Conservation (phyloP, 345 rosid species). For the Kandelia obovata region DNA sequence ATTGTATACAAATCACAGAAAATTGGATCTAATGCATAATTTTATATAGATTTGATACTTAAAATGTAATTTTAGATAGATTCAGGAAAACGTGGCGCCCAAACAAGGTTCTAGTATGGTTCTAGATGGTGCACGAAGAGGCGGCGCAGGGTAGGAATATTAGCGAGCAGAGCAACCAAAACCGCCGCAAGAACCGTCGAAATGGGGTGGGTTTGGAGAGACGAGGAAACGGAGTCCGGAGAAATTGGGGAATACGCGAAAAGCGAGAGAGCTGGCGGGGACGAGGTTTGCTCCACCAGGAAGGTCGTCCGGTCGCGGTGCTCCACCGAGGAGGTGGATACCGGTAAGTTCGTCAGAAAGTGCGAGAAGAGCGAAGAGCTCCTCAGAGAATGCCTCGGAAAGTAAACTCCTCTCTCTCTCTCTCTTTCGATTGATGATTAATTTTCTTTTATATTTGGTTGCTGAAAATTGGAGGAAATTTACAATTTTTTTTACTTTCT, state of each 20-base stretch:
- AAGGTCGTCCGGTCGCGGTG: conserved; percentile 66
- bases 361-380: conserved; percentile 83
- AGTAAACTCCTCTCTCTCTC: conserved; percentile 30
- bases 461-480: background rate
- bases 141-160: background rate
- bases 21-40: too few species aligned
- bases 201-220: conserved; percentile 35
- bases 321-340: conserved; percentile 87
- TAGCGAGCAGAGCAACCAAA: background rate
- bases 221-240: conserved; percentile 10
- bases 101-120: background rate
- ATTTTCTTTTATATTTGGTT: background rate
- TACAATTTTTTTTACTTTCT: background rate
- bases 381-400: conserved; percentile 68
- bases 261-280: background rate
- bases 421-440: background rate
- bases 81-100: background rate
- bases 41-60: too few species aligned
- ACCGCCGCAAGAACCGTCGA: too few species aligned
- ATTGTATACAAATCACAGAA: too few species aligned
- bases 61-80: too few species aligned
- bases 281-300: conserved; percentile 52
- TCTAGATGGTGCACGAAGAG: background rate
- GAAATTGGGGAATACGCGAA: background rate
- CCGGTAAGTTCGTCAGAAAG: conserved; percentile 74